Percentiles rank a stretch among this genome's conserved stretches.
These are phyloP conservation scores for Fraxinus xanthoxyloides DNA, from an alignment of 305 asterid species.

Conservation along the genomic window DNA sequence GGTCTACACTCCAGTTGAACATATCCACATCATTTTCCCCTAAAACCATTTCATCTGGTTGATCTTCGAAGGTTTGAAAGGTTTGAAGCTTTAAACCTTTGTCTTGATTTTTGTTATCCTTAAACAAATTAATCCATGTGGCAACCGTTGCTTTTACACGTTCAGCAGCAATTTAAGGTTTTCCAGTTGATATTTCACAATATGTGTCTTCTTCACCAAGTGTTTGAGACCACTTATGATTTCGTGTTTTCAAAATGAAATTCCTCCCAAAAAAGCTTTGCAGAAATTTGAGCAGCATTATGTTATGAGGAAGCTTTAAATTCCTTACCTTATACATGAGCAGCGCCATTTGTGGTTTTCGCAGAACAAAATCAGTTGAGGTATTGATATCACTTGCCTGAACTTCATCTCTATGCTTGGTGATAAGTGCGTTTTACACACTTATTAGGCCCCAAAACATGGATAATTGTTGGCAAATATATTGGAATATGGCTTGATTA, in stretches of 20 bases:
- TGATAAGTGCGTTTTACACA: not conserved
- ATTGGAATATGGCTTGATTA: not conserved
- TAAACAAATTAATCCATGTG: not conserved
- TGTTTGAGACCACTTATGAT: too few species aligned
- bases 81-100: not conserved
- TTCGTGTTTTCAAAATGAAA: not conserved
- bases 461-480: not conserved
- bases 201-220: too few species aligned
- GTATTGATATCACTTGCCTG: not conserved
- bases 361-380: not conserved
- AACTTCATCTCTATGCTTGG: not conserved
- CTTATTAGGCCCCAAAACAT: not conserved
- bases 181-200: not conserved
- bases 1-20: not conserved
- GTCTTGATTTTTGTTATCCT: not conserved
- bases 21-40: not conserved
- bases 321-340: not conserved
- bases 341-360: not conserved
- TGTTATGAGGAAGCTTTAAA: not conserved
- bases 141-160: not conserved
- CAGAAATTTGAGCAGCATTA: not conserved
- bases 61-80: not conserved
- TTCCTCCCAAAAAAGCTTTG: not conserved
- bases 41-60: not conserved
- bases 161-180: not conserved